Evolutionary conservation across 1,284 basidiomycete genomes (phyloP), one percentile per base, ranked within the genome.

Genomic region (Heterobasidion occidentale): DNA sequence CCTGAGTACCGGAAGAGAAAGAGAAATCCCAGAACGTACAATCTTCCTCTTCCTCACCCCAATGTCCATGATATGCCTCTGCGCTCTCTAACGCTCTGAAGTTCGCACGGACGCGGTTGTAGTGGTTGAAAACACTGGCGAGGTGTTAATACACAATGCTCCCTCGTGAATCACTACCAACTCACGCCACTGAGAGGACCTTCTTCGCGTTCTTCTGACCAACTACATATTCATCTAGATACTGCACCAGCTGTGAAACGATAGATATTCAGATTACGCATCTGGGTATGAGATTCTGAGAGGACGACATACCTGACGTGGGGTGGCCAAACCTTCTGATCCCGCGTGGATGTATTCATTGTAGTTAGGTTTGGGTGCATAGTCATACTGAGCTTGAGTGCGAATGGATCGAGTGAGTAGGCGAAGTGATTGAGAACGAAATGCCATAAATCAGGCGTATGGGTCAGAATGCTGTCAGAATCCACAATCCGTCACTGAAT

Each of bases 141-240:
- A 27, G 52, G 51, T 59, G 47, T 62, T 53, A 51, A 58, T 34
- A 36, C 19, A 19, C 9, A n/a, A 20, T 46, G 38, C 35, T 33
- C 15, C 11, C 49, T 17, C 44, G 45, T 19, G 20, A 20, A 27
- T 27, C 9, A 17, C 38, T 7, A 35, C 42, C 19, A 17, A 66
- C 62, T 62, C 60, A 73, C 70, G 70, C 71, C 33, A 73, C 95
- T 36, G 92, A 92, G 17, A 98, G 79, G 9, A 92, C 88, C 68
- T 94, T 93, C 79, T 98, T 98, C 3, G 95, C 94, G 60, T 79
- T 80, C 60, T 92, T 89, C 68, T 98, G 95, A 2, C 95, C 94
- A 12, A 98, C 81, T n/a, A 98, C 86, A 67, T 89, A 96, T 65
- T 91, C 83, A 63, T 93, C 88, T 35, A 97, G 79, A 69, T 93